A percentile compares a stretch with the other conserved stretches of the same genome.
phyloP scores from a whole-genome alignment of 805 yeast species.

The Saccharomycopsis fodiens region DNA sequence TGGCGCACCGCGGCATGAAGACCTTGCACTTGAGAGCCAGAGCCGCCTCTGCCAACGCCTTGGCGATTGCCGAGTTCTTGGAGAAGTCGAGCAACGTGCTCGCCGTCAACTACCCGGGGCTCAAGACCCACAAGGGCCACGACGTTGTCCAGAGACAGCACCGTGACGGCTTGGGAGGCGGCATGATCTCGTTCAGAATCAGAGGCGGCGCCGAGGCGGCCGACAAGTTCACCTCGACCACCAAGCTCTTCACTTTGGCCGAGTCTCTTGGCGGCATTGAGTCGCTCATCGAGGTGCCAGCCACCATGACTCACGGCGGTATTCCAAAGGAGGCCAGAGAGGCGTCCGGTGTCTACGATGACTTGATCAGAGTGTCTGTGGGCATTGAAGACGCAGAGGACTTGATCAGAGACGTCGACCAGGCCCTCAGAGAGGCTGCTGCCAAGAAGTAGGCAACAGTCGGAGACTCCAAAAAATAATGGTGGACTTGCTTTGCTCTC shows the following conservation, averaged over 20 bases:
- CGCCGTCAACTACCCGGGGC: slow-evolving; percentile 79
- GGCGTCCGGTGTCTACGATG: slow-evolving; percentile 72
- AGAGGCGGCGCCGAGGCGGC: slow-evolving; percentile 78
- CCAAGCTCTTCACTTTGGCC: slow-evolving; percentile 76
- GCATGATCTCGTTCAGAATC: slow-evolving; percentile 84
- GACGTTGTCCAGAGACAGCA: slow-evolving; percentile 66
- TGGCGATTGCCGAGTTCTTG: slow-evolving; percentile 60
- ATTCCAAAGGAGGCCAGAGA: slow-evolving; percentile 74
- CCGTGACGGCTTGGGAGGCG: slow-evolving; percentile 82
- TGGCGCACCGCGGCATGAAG: slow-evolving; percentile 87
- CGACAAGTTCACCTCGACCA: slow-evolving; percentile 59
- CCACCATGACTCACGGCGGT: slow-evolving; percentile 89
- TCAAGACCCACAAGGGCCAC: slow-evolving; percentile 55
- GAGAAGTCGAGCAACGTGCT: slow-evolving; percentile 41
- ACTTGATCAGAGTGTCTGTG: slow-evolving; percentile 73
- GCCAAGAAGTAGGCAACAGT: background rate
- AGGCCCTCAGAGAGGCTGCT: slow-evolving; percentile 47
- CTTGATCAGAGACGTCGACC: slow-evolving; percentile 59
- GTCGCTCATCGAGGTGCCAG: slow-evolving; percentile 80
- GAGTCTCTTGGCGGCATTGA: slow-evolving; percentile 90
- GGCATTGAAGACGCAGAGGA: slow-evolving; percentile 85
- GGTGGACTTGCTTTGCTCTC: no score
- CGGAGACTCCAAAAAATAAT: no score
- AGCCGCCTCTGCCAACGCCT: slow-evolving; percentile 61
- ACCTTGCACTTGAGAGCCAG: slow-evolving; percentile 75